Conservation (phyloP, 331 rosid species). For the Spiraea crenata region DNA sequence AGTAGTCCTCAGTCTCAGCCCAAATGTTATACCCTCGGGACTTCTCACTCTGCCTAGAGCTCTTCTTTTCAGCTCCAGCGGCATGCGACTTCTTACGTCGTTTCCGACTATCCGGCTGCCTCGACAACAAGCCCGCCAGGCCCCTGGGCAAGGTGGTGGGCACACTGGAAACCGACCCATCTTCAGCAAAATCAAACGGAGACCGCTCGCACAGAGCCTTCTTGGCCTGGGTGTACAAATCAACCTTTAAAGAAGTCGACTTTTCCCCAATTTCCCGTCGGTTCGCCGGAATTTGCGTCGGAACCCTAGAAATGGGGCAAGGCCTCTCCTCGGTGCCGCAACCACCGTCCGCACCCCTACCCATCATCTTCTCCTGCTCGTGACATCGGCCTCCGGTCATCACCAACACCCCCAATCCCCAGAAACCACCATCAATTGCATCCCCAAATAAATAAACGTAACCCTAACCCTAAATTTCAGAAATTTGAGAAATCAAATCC, state of each 20-base stretch:
- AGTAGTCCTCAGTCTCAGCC: conserved; percentile 74
- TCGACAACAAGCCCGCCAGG: conserved; percentile 57
- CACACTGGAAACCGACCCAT: conserved; percentile 45
- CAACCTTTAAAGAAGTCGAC: conserved; percentile 31
- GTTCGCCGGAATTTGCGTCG: conserved; percentile 41
- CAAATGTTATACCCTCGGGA: conserved; percentile 53
- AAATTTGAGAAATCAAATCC: not conserved
- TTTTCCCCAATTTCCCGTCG: conserved; percentile 30
- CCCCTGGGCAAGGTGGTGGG: conserved; percentile 76
- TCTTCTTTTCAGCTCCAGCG: conserved; percentile 63
- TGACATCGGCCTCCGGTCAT: conserved; percentile 84
- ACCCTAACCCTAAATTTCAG: conserved; percentile 32
- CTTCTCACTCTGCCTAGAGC: conserved; percentile 54
- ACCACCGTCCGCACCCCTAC: conserved; percentile 51
- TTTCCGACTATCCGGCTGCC: conserved; percentile 60
- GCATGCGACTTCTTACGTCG: conserved; percentile 78
- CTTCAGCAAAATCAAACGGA: conserved; percentile 69
- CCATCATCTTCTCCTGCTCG: conserved; percentile 57
- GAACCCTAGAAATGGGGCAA: conserved; percentile 41
- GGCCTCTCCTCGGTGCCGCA: conserved; percentile 49
- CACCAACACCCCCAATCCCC: conserved; percentile 50
- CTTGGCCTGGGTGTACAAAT: conserved; percentile 70
- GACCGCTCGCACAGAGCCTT: conserved; percentile 72
- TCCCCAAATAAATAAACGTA: conserved; percentile 30
- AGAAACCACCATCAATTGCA: conserved; percentile 51